Evolutionary conservation across 768 basidiomycete genomes (phyloP).

Genomic region (Suillus clintonianus): DNA sequence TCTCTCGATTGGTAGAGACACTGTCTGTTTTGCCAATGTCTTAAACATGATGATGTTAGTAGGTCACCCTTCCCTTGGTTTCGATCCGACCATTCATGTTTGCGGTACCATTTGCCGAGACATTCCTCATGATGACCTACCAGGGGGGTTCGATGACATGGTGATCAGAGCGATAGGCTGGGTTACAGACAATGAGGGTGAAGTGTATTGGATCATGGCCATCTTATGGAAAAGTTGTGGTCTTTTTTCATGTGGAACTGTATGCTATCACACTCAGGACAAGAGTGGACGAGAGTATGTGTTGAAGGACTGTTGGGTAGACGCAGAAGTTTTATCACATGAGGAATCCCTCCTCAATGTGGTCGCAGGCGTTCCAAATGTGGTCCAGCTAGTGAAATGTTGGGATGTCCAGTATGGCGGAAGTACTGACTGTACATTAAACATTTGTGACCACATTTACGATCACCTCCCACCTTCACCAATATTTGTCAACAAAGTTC

Average conservation of each 20-base stretch:
- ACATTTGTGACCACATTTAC: neutral
- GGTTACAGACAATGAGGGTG: neutral
- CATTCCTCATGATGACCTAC: too few relatives aligned
- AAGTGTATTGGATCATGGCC: neutral
- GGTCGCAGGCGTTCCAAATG: neutral
- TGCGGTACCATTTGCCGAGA: neutral
- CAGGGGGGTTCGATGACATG: too few relatives aligned
- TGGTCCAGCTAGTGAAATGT: neutral
- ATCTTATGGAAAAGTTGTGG: neutral
- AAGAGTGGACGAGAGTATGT: neutral
- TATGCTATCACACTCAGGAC: neutral
- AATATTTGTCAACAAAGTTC: neutral
- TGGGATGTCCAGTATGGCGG: neutral
- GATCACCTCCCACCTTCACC: neutral
- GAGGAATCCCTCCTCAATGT: neutral
- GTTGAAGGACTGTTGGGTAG: neutral
- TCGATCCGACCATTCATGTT: neutral
- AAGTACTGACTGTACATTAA: neutral
- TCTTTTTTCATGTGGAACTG: neutral
- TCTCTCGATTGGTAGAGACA: neutral
- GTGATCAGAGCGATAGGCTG: neutral
- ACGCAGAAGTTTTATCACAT: neutral
- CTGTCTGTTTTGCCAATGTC: neutral
- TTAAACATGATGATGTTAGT: neutral
- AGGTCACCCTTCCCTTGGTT: neutral